These are phyloP conservation scores for Exophiala sp. DNA, from an alignment of 2,329 filamentous ascomycete genomes.

Conservation along the genomic window DNA sequence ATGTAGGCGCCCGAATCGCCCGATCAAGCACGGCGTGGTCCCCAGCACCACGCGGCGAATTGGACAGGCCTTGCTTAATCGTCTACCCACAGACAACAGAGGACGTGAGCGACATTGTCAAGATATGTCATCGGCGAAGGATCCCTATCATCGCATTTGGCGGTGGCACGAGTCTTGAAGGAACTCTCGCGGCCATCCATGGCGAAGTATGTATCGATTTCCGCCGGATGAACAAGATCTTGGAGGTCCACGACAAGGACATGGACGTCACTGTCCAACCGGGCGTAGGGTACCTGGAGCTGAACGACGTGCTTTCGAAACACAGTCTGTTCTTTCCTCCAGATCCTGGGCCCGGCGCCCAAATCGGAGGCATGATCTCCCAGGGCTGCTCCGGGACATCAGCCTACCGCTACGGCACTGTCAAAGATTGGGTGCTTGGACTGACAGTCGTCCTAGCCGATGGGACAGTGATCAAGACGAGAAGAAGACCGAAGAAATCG, in stretches of 20 bases:
- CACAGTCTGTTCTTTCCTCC: conserved; percentile 84
- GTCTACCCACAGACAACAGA: conserved; percentile 52
- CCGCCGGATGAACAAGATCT: conserved; percentile 72
- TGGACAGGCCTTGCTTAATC: conserved; percentile 6
- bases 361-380: conserved; percentile 56
- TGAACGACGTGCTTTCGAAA: conserved; percentile 65
- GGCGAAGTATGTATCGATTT: conserved; percentile 89
- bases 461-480: conserved; percentile 62
- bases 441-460: conserved; percentile 65
- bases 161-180: conserved; percentile 78
- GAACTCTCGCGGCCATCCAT: conserved; percentile 79
- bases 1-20: conserved; percentile 60
- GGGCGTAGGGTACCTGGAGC: conserved; percentile 78
- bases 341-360: conserved; percentile 66
- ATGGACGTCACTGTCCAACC: conserved; percentile 92
- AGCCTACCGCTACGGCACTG: conserved; percentile 61
- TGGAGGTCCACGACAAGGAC: conserved; percentile 73
- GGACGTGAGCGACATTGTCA: conserved; percentile 58
- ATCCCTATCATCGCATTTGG: conserved; percentile 71
- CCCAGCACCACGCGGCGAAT: conserved; percentile 2
- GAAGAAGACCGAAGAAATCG: conserved; percentile 68
- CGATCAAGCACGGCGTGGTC: conserved; percentile 42
- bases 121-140: conserved; percentile 69
- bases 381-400: conserved; percentile 62
- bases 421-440: conserved; percentile 70